Percentiles rank a stretch among this genome's conserved stretches.
Evolutionary conservation across 176 grass and related monocot genomes (phyloP).

Genomic region (Pontederia crassipes): DNA sequence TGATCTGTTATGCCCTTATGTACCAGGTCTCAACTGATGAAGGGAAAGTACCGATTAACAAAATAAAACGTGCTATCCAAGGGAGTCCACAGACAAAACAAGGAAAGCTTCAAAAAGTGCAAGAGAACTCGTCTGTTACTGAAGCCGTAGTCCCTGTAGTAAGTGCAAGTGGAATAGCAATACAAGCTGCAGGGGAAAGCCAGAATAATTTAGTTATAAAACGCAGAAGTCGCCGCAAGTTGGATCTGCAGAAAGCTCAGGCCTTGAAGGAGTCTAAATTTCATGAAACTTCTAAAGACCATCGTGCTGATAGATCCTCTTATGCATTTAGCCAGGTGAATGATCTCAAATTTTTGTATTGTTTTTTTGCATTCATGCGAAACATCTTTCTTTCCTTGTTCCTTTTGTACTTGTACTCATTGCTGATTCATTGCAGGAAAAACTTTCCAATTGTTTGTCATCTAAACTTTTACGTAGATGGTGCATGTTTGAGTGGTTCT

Average conservation of each 20-base stretch:
- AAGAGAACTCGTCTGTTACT: conserved; percentile 35
- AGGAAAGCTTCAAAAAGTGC: conserved; percentile 34
- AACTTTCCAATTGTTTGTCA: conserved; percentile 73
- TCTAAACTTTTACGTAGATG: conserved; percentile 78
- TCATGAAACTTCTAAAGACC: conserved; percentile 32
- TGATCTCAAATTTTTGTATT: conserved; percentile 46
- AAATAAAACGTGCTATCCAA: conserved; percentile 33
- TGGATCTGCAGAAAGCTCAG: conserved; percentile 56
- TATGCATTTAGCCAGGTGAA: conserved; percentile 31
- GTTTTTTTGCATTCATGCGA: conserved; percentile 1
- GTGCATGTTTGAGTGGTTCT: conserved; percentile 98
- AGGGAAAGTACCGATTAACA: conserved; percentile 49
- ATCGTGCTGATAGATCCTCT: conserved; percentile 33
- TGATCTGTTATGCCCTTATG: conserved; percentile 15
- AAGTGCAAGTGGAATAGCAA: conserved; percentile 29
- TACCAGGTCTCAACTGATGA: conserved; percentile 60
- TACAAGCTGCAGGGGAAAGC: conserved; percentile 23
- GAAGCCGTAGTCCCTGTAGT: conserved; percentile 33
- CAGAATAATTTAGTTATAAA: conserved; percentile 42
- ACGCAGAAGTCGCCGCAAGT: conserved; percentile 54
- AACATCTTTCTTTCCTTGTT: conserved; percentile 20
- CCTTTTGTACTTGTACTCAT: not conserved
- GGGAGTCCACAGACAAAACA: conserved; percentile 36
- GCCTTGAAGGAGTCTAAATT: conserved; percentile 42
- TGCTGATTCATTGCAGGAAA: conserved; percentile 40